phyloP scores from a whole-genome alignment of 1,139 yeast genomes.

The Petasospora rhodanensis region DNA sequence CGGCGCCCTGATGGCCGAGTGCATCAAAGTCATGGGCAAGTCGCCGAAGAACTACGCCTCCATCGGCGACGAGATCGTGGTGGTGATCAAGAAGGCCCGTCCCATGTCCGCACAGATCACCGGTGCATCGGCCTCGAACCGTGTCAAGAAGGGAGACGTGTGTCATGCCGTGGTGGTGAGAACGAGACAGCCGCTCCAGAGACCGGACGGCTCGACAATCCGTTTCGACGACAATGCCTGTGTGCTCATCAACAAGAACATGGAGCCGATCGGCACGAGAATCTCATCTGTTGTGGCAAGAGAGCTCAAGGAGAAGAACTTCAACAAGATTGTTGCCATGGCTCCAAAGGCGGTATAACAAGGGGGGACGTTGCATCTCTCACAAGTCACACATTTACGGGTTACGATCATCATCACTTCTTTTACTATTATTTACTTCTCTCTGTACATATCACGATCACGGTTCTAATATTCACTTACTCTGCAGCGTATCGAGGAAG shows the following conservation, averaged over 20 bases:
- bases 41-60: slow-evolving; percentile 79
- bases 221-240: slow-evolving; percentile 97
- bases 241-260: slow-evolving; percentile 81
- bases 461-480: too few relatives aligned
- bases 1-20: slow-evolving; percentile 92
- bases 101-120: slow-evolving; percentile 60
- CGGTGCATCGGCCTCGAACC: slow-evolving; percentile 66
- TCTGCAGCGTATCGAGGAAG: slow-evolving; percentile 3
- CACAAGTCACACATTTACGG: too few relatives aligned
- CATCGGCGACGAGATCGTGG: slow-evolving; percentile 89
- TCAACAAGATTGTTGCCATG: slow-evolving; percentile 80
- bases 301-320: slow-evolving; percentile 81
- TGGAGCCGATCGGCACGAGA: slow-evolving; percentile 94
- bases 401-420: too few relatives aligned
- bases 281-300: slow-evolving; percentile 89
- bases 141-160: slow-evolving; percentile 93
- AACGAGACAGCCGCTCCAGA: slow-evolving; percentile 78
- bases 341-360: slow-evolving; percentile 71
- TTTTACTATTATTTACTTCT: too few relatives aligned
- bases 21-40: slow-evolving; percentile 91
- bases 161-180: slow-evolving; percentile 95
- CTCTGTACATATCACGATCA: too few relatives aligned
- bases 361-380: too few relatives aligned
- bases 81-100: slow-evolving; percentile 89
- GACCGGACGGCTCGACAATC: slow-evolving; percentile 84